A percentile compares a stretch with the other conserved stretches of the same genome.
Conservation (phyloP, 345 rosid species). For the Carallia brachiata region DNA sequence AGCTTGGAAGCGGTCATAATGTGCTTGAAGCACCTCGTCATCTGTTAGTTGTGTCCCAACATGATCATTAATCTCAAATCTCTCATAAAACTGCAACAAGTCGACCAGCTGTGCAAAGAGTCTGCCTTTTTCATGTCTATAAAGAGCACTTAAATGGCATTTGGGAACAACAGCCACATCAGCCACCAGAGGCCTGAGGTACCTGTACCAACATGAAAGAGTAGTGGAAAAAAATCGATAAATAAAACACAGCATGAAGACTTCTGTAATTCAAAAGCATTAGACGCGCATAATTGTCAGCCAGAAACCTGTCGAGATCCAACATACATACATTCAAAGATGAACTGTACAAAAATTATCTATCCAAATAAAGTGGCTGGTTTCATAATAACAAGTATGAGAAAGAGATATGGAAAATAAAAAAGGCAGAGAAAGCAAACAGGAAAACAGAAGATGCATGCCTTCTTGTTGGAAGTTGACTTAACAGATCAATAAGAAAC, state of each 20-base stretch:
- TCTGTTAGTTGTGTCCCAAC: conserved; percentile 90
- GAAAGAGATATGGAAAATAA: background rate
- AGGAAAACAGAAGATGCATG: conserved; percentile 10
- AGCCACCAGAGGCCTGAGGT: conserved; percentile 92
- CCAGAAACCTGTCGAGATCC: too few relatives aligned
- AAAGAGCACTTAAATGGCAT: conserved; percentile 87
- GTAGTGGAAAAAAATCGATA: background rate
- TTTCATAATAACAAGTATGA: background rate
- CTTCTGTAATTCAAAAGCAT: background rate
- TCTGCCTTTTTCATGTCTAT: conserved; percentile 81
- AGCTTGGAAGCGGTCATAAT: conserved; percentile 80
- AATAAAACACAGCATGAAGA: background rate
- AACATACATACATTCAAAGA: too few relatives aligned
- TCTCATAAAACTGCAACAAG: conserved; percentile 91
- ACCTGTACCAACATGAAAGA: conserved; percentile 43
- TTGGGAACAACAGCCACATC: conserved; percentile 94
- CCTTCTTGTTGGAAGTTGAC: conserved; percentile 99
- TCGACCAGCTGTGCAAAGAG: conserved; percentile 95
- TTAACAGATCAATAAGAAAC: conserved; percentile 91
- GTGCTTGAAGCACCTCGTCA: conserved; percentile 88
- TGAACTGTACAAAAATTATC: too few relatives aligned
- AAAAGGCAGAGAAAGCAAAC: background rate
- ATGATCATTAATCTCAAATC: conserved; percentile 97
- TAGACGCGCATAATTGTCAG: too few relatives aligned
- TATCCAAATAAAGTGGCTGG: background rate